phyloP scores from a whole-genome alignment of 495 filamentous ascomycete genomes.

The Penicillium subrubescens region DNA sequence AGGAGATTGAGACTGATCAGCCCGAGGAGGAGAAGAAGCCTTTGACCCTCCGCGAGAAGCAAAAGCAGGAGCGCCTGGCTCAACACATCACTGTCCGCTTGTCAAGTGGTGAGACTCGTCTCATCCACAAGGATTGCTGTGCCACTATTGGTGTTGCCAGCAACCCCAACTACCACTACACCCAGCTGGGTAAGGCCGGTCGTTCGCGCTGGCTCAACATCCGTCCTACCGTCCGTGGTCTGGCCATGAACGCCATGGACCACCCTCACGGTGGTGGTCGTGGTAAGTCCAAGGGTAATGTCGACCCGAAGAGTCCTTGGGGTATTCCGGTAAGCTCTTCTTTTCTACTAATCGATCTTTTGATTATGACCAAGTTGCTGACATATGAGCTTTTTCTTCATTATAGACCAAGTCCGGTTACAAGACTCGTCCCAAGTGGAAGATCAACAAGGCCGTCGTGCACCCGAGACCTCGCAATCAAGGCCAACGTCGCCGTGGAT shows the following conservation, averaged over 20 bases:
- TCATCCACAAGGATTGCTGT: conserved; percentile 86
- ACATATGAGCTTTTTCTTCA: conserved; percentile 11
- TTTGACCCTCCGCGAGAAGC: conserved; percentile 41
- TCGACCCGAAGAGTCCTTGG: conserved; percentile 92
- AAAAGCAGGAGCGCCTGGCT: conserved; percentile 56
- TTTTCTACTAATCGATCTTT: conserved; percentile 4
- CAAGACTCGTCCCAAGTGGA: conserved; percentile 83
- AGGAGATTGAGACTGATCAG: conserved; percentile 26
- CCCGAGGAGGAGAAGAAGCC: conserved; percentile 35
- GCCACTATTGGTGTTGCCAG: conserved; percentile 92
- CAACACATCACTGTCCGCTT: conserved; percentile 78
- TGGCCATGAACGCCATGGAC: conserved; percentile 96
- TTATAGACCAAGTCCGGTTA: conserved; percentile 88
- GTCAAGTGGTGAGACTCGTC: conserved; percentile 89
- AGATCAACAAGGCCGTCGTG: conserved; percentile 81
- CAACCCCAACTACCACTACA: conserved; percentile 87
- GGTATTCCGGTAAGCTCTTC: conserved; percentile 78
- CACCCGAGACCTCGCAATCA: conserved; percentile 73
- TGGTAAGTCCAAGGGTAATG: conserved; percentile 98
- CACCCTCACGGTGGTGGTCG: conserved; percentile 98
- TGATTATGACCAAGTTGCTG: conserved; percentile 14
- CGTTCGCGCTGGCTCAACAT: conserved; percentile 90
- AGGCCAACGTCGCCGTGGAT: conserved; percentile 62
- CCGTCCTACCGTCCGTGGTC: conserved; percentile 88
- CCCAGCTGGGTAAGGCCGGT: conserved; percentile 92